Evolutionary conservation across 306 rosid genomes (phyloP).

Genomic region (Hippophae rhamnoides): DNA sequence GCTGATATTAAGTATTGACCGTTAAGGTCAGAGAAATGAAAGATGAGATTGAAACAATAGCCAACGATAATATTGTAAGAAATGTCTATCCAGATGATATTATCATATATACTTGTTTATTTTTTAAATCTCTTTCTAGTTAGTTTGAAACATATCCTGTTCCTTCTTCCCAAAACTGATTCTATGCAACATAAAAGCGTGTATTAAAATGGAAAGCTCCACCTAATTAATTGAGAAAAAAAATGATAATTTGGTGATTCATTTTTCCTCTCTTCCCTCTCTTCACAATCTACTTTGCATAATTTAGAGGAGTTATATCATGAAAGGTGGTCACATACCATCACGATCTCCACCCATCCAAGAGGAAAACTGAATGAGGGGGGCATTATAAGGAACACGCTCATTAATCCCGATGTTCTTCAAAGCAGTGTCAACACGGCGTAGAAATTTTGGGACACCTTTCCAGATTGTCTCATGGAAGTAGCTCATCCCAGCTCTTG

Average conservation of each 20-base stretch:
- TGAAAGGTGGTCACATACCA: constrained; percentile 39
- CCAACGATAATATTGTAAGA: not conserved
- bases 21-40: not conserved
- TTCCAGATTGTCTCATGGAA: constrained; percentile 96
- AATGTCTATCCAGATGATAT: not conserved
- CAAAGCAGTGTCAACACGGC: constrained; percentile 95
- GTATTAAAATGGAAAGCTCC: not conserved
- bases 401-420: constrained; percentile 83
- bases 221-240: not conserved
- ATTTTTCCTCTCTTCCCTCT: not conserved
- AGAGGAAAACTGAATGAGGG: constrained; percentile 92
- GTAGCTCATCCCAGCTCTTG: constrained; percentile 99
- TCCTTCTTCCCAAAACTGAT: not conserved
- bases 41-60: not conserved
- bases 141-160: not conserved
- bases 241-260: not conserved
- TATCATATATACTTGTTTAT: too few relatives aligned
- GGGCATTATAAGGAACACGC: constrained; percentile 92
- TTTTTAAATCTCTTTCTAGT: not conserved
- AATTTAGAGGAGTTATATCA: not conserved
- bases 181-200: not conserved
- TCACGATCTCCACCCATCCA: constrained; percentile 99
- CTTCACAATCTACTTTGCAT: not conserved
- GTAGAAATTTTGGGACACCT: constrained; percentile 89
- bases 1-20: not conserved